Base-by-base conservation (phyloP, 345 rosid genomes). In the Sisymbrium irio region DNA sequence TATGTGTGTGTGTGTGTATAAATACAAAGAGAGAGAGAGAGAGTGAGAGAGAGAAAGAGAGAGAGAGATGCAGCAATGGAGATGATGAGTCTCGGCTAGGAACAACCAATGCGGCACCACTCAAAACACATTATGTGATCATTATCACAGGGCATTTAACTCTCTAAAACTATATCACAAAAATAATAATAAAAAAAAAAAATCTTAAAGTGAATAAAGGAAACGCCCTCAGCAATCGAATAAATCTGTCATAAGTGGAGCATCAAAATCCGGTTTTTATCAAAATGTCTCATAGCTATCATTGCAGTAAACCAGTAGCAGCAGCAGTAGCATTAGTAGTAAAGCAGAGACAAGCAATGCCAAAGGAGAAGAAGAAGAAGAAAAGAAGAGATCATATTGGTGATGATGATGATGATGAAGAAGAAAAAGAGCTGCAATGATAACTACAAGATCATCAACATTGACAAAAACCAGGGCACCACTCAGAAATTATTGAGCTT, bases 121-220 rank as follows among this genome's bases (percentile, higher is more conserved):
- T 62, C 41, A 2, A 40, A 40, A 27, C 6, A 9, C 9, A 8
- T 11, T 32, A 1, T 0, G 5, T n/a, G n/a, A n/a, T n/a, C 32
- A 69, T 50, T 78, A 78, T 75, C 80, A 81, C 61, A 39, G 80
- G 67, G 75, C 72, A 28, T 18, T 9, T 5, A 11, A 20, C 50
- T 3, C 14, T 8, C 8, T 2, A 15, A 20, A 35, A 35, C 9
- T 7, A 35, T 7, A 11, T 6, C n/a, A n/a, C n/a, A 12, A 15
- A 55, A 3, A 19, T 1, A 27, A 2, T 7, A 8, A 12, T 37
- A 0, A 10, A 37, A 0, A 45, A 0, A 9, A 13, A 3, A 47
- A 4, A 5, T n/a, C n/a, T n/a, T n/a, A 3, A 1, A 10, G 9
- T 32, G 1, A 9, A 3, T 5, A 3, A 7, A 46, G 0, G 2